A percentile compares a stretch with the other conserved stretches of the same genome.
Evolutionary conservation across 805 yeast species (phyloP).

Genomic region (Zygosaccharomyces lentus): DNA sequence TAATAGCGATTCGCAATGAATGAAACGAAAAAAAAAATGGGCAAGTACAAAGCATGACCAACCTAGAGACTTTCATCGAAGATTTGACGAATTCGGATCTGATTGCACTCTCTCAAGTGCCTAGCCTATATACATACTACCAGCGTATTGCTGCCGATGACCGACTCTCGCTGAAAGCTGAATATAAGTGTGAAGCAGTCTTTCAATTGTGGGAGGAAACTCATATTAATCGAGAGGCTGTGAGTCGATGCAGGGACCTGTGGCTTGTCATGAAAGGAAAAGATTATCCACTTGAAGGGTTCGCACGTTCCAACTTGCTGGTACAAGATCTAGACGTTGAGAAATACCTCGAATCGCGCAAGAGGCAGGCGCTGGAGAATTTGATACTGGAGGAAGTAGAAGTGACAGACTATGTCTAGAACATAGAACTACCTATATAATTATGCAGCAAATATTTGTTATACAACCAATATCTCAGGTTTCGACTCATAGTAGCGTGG

Average conservation of each 20-base stretch:
- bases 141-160: slow-evolving; percentile 8
- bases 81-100: background rate
- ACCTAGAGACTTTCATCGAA: background rate
- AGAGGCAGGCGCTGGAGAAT: slow-evolving; percentile 15
- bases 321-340: slow-evolving; percentile 12
- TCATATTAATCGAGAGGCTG: slow-evolving; percentile 5
- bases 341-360: slow-evolving; percentile 1
- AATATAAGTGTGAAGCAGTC: slow-evolving; percentile 11
- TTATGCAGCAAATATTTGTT: background rate
- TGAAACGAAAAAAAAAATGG: no score
- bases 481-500: slow-evolving; percentile 65
- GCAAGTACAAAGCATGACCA: no score
- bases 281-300: slow-evolving; percentile 11
- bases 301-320: slow-evolving; percentile 7
- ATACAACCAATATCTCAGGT: background rate
- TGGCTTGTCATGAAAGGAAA: slow-evolving; percentile 16
- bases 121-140: background rate
- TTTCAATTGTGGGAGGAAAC: slow-evolving; percentile 13
- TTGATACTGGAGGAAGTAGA: slow-evolving; percentile 30
- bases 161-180: slow-evolving; percentile 4
- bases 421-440: background rate
- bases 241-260: slow-evolving; percentile 17
- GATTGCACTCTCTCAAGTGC: background rate
- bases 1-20: no score
- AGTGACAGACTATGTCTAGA: slow-evolving; percentile 13